These are phyloP conservation scores for Pharnaceum exiguum DNA, from an alignment of 148 eudicot genomes.

Conservation along the genomic window DNA sequence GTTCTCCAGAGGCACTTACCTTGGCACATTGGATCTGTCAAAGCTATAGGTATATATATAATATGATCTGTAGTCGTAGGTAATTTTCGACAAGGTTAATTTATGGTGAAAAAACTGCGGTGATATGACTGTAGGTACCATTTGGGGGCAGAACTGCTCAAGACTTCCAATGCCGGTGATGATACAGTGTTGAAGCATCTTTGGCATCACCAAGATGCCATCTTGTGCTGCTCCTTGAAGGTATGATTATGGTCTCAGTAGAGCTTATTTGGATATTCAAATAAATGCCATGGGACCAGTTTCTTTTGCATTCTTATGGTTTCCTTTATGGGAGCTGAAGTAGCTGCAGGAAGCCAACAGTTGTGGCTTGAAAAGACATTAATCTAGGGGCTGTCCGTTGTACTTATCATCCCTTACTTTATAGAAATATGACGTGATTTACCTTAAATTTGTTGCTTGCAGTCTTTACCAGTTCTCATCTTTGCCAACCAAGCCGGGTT, in stretches of 20 bases:
- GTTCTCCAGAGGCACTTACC: conserved; percentile 85
- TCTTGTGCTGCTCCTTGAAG: conserved; percentile 92
- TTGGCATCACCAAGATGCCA: conserved; percentile 95
- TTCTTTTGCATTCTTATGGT: no score
- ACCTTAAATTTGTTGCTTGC: conserved; percentile 23
- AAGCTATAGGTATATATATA: conserved; percentile 61
- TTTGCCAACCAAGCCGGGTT: conserved; percentile 96
- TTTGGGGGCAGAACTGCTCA: conserved; percentile 62
- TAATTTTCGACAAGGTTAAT: background rate
- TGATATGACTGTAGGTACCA: conserved; percentile 47
- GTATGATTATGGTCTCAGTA: conserved; percentile 25
- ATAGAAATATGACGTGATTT: background rate
- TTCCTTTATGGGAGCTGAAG: no score
- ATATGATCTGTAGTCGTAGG: background rate
- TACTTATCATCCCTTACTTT: no score
- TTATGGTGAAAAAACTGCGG: background rate
- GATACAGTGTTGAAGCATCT: conserved; percentile 75
- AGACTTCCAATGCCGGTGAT: conserved; percentile 43
- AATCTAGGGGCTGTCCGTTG: no score
- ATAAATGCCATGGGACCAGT: no score
- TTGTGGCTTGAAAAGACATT: no score
- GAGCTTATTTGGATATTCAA: background rate
- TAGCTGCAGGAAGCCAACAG: no score
- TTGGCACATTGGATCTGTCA: conserved; percentile 93
- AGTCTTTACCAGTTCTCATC: conserved; percentile 82